Evolutionary conservation across 345 rosid genomes (phyloP), one percentile per base, ranked within the genome.

Genomic region (Rubroshorea leprosula): DNA sequence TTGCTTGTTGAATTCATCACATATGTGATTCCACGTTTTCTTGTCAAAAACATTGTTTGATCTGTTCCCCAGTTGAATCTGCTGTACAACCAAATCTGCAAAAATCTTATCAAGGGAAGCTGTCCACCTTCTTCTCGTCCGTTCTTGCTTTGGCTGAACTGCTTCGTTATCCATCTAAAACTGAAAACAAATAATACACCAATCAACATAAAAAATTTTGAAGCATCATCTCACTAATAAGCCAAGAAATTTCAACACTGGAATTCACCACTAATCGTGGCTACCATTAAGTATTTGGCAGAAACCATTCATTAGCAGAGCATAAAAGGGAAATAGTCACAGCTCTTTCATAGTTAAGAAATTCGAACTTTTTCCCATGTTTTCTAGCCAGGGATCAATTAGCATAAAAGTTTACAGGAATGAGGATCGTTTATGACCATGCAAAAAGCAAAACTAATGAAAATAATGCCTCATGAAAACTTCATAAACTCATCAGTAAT

Each of bases 81-180:
- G 95, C 59, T 78, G 74, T 22, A 86, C 81, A n/a, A 89, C 79
- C 66, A 86, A 67, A 72, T 89, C 92, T 5, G 87, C 89, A 39
- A 86, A 84, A 55, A 80, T 68, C 76, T 61, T 84, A 73, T 89
- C 95, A 5, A 76, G 78, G 23, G 70, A 66, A 15, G 80, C 66
- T 0, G 89, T 81, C 96, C 96, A 89, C 76, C 87, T 69, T 48
- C 80, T 78, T 64, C 91, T 74, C n/a, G 76, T 70, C 10, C 87
- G 75, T 38, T 89, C 86, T 54, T 72, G 85, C 83, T 83, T 83
- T 27, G 57, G 72, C 47, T 68, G 78, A 74, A 43, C 46, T 31
- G 57, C 72, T 66, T 80, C 84, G 52, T 39, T 47, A 25, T 80
- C 89, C 94, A 89, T 87, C 78, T 68, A 31, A 39, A 46, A 24